Evolutionary conservation across 331 rosid genomes (phyloP).

Genomic region (Malus hybrid): DNA sequence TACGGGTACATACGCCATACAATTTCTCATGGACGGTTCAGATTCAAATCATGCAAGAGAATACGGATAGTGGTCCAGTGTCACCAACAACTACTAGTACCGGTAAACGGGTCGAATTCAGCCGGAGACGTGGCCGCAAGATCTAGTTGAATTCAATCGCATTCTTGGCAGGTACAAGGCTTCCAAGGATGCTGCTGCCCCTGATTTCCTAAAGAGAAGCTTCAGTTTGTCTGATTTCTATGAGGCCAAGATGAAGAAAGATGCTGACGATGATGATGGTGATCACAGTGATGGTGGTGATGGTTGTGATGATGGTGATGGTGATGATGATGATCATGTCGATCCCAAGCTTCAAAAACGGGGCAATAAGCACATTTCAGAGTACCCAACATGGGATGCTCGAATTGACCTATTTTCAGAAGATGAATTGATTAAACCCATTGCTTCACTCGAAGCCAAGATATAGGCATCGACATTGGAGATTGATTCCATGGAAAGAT

Average conservation of each 20-base stretch:
- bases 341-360: too few relatives aligned
- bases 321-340: too few relatives aligned
- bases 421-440: not conserved
- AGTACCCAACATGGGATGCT: not conserved
- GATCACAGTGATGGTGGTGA: too few relatives aligned
- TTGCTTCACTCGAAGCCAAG: not conserved
- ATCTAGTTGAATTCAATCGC: not conserved
- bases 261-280: too few relatives aligned
- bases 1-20: too few relatives aligned
- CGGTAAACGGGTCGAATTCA: not conserved
- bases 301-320: too few relatives aligned
- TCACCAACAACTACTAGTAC: too few relatives aligned
- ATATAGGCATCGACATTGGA: not conserved
- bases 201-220: not conserved
- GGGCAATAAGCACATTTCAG: too few relatives aligned
- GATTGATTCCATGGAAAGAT: not conserved
- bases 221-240: not conserved
- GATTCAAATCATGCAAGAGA: too few relatives aligned
- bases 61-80: too few relatives aligned
- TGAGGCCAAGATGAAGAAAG: not conserved
- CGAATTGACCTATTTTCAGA: not conserved
- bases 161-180: not conserved
- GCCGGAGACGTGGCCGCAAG: slow-evolving; percentile 1
- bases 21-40: too few relatives aligned
- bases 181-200: not conserved